Conservation (phyloP, 140 eudicot species). For the Anethum foeniculum region DNA sequence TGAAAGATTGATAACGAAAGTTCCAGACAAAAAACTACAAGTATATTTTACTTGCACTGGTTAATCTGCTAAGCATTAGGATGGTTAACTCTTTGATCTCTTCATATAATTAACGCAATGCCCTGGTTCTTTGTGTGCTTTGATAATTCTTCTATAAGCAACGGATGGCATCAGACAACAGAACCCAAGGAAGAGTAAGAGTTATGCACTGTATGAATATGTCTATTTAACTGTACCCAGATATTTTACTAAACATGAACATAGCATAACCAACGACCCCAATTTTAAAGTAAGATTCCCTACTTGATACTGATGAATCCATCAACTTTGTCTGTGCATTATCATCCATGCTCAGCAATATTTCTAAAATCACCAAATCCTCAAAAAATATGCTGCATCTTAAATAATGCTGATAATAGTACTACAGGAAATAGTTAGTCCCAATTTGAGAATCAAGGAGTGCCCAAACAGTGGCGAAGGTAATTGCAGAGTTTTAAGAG, state of each 20-base stretch:
- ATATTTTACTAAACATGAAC: conserved; percentile 10
- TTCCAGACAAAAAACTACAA: conserved; percentile 46
- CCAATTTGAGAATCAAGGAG: too few species aligned
- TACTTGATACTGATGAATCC: conserved; percentile 56
- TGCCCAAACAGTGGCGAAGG: neutral
- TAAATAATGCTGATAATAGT: neutral
- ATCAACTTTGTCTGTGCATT: conserved; percentile 49
- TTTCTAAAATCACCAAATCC: conserved; percentile 39
- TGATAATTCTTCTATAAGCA: conserved; percentile 70
- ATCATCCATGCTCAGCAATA: conserved; percentile 28
- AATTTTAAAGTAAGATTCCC: conserved; percentile 23
- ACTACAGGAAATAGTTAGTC: too few species aligned
- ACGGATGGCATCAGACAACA: conserved; percentile 41
- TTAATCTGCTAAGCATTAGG: conserved; percentile 50
- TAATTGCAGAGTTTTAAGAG: neutral
- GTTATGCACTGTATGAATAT: conserved; percentile 19
- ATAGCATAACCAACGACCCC: conserved; percentile 69
- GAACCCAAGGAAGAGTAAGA: conserved; percentile 30
- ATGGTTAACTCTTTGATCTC: conserved; percentile 44
- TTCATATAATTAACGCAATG: conserved; percentile 44
- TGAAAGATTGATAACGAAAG: conserved; percentile 36
- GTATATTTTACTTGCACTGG: conserved; percentile 59
- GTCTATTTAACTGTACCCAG: neutral
- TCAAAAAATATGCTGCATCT: conserved; percentile 21
- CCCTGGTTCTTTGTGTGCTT: conserved; percentile 53